Evolutionary conservation across 108 stramenopile species (phyloP), one percentile per base, ranked within the genome.

Genomic region (Cyclotella kingstonii): DNA sequence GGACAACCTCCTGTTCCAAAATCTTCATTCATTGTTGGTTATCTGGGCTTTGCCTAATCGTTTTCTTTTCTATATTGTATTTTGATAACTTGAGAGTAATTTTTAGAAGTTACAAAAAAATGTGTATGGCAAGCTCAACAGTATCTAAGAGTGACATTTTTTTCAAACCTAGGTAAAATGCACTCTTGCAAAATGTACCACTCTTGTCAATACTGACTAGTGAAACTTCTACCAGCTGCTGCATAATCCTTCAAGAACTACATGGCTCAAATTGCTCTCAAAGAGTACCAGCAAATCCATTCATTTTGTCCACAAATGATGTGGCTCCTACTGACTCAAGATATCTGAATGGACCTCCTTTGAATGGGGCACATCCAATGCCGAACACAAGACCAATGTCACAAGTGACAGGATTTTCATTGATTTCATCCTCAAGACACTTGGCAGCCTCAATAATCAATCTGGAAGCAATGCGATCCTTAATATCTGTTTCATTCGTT

Each of bases 371-470:
- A 78, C 98, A 98, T 48, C 99, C 99, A 53, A 96, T 96, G 45
- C 99, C 99, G 78, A 99, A 98, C 25, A 99, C 95, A 9, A 98
- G 77, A 30, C 97, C 99, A 76, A 99, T 97, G 74, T 99, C 97
- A 56, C 98, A 98, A 26, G 93, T 95, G 3, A 89, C 91, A 2
- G 99, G 96, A 53, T 93, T 84, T 42, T 82, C 86, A 70, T 98
- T 97, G 31, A 99, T 96, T 60, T 93, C 98, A 76, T 98, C 98
- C 68, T 99, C 96, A 19, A 99, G 74, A 66, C 97, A 98, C 54
- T 95, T 94, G 64, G 85, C 93, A 6, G 99, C 99, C 72, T 99
- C 99, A 68, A 97, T 99, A 31, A 98, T 81, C 73, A 99, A 96
- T 18, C 97, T 85, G 1, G 87, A 79, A 26, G 97, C 86, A 51